Conservation (phyloP, 1,139 yeast species). For the Magnusiomyces fungicola region DNA sequence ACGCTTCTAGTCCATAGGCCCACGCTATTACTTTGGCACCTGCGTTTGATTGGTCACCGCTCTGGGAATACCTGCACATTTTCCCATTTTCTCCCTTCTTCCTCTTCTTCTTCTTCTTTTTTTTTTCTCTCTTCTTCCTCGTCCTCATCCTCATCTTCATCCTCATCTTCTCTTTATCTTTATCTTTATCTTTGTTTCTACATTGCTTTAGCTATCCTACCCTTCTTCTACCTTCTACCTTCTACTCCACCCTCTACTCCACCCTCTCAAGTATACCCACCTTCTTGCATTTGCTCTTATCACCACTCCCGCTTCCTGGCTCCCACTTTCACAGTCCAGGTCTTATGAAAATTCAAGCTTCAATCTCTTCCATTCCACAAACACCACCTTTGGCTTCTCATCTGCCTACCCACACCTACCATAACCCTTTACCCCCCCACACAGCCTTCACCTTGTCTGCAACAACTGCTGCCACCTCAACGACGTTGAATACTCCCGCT, state of each 20-base stretch:
- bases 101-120: not conserved
- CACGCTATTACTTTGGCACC: too few species aligned
- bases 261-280: not conserved
- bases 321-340: not conserved
- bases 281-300: not conserved
- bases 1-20: too few species aligned
- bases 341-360: constrained; percentile 3
- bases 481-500: not conserved
- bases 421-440: not conserved
- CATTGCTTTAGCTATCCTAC: not conserved
- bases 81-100: not conserved
- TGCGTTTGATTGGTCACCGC: too few species aligned
- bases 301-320: not conserved
- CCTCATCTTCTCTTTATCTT: not conserved
- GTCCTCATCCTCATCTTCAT: not conserved
- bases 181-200: not conserved
- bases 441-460: constrained; percentile 2
- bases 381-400: constrained; percentile 5
- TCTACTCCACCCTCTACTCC: not conserved
- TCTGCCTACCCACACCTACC: not conserved
- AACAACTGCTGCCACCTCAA: not conserved
- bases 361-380: not conserved
- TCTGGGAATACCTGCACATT: too few species aligned
- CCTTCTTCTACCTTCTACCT: not conserved
- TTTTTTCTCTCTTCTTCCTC: not conserved